Percentiles rank a stretch among this genome's conserved stretches.
Evolutionary conservation across 306 rosid genomes (phyloP).

Genomic region (Alnus rubra): DNA sequence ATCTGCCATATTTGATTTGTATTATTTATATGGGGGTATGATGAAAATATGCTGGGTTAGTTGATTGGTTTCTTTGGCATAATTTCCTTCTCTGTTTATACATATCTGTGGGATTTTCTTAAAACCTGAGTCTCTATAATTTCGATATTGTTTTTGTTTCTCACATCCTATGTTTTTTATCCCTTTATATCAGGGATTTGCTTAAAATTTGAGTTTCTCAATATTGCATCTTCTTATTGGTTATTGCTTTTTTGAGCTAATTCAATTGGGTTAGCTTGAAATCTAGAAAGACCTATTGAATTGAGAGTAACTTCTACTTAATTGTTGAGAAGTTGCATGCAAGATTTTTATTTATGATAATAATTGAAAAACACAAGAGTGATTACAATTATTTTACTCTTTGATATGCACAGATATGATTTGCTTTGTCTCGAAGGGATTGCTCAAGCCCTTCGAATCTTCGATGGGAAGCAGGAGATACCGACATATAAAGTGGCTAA

Average conservation of each 20-base stretch:
- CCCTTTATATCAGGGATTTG: neutral
- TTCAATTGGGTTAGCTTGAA: neutral
- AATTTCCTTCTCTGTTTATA: neutral
- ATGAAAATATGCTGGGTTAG: neutral
- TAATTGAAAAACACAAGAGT: neutral
- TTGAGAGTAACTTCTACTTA: neutral
- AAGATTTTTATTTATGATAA: neutral
- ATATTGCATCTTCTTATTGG: neutral
- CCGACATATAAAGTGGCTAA: constrained; percentile 62
- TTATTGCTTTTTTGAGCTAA: neutral
- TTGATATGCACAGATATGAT: constrained; percentile 61
- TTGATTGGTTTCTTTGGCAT: too few relatives aligned
- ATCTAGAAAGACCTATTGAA: neutral
- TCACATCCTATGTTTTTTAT: neutral
- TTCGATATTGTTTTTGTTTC: neutral
- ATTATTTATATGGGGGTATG: neutral
- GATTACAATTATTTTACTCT: constrained; percentile 23
- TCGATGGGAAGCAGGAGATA: constrained; percentile 51
- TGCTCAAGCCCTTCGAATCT: constrained; percentile 78
- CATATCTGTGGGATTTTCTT: neutral
- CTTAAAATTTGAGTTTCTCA: neutral
- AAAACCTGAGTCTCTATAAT: neutral
- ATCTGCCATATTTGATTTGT: neutral
- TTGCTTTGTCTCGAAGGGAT: constrained; percentile 94
- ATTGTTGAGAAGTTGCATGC: neutral